Evolutionary conservation across 2,329 filamentous ascomycete genomes (phyloP).

Genomic region (Pseudogymnoascus sp.): DNA sequence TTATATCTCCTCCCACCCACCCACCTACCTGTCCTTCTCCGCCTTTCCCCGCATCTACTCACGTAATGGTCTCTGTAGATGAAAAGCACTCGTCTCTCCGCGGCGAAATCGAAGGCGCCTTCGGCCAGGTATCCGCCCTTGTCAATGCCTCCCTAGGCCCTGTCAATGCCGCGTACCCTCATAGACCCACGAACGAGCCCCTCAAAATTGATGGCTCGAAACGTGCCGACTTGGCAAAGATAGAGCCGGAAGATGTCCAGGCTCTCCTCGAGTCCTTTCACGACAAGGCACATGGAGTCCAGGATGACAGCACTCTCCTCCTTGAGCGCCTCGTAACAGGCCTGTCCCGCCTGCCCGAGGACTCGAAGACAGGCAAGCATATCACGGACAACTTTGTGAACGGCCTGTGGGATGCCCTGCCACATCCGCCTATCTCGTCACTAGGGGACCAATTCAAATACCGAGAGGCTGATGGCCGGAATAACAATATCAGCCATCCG

Average conservation of each 20-base stretch:
- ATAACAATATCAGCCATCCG: constrained; percentile 61
- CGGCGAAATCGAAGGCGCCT: constrained; percentile 28
- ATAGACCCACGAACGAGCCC: constrained; percentile 26
- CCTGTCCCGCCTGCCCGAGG: constrained; percentile 22
- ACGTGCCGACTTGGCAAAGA: constrained; percentile 33
- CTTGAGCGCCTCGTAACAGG: constrained; percentile 59
- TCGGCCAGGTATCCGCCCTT: constrained; percentile 31
- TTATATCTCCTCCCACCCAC: not conserved
- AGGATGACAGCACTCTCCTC: constrained; percentile 69
- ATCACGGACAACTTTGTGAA: constrained; percentile 61
- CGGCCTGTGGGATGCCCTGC: constrained; percentile 61
- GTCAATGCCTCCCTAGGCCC: constrained; percentile 34
- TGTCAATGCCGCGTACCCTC: constrained; percentile 28
- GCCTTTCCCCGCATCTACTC: not conserved
- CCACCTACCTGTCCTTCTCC: not conserved
- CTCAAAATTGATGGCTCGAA: constrained; percentile 18
- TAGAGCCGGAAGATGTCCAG: constrained; percentile 41
- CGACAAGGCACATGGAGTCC: constrained; percentile 52
- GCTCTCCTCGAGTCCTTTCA: constrained; percentile 54
- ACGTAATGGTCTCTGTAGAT: not conserved
- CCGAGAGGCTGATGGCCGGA: constrained; percentile 58
- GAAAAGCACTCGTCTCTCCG: constrained; percentile 9
- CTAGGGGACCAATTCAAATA: constrained; percentile 55
- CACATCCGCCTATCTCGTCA: constrained; percentile 63
- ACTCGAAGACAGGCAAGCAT: constrained; percentile 21